Evolutionary conservation across 1,139 yeast genomes (phyloP).

Genomic region (Yamadazyma diddensiae): DNA sequence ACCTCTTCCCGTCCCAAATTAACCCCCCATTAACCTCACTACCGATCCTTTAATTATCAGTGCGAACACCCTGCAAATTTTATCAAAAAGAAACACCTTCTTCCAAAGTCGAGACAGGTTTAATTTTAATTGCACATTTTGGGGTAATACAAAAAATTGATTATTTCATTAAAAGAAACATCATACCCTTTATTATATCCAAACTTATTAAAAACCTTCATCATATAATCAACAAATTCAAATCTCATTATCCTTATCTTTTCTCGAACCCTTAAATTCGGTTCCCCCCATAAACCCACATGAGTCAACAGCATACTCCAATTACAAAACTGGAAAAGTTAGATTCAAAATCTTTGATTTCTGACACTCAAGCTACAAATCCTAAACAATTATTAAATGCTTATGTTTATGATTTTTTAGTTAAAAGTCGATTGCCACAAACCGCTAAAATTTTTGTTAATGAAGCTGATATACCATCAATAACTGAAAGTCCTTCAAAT

Average conservation of each 20-base stretch:
- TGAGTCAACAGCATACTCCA: constrained; percentile 40
- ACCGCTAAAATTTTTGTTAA: constrained; percentile 71
- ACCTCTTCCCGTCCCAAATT: no score
- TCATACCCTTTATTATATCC: no score
- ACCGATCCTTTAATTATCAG: no score
- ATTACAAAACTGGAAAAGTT: constrained; percentile 15
- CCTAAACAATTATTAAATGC: constrained; percentile 74
- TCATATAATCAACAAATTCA: no score
- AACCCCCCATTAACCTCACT: no score
- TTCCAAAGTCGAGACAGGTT: neutral
- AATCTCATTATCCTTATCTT: no score
- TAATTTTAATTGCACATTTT: no score
- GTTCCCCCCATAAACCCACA: constrained; percentile 11
- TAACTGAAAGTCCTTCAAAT: constrained; percentile 2
- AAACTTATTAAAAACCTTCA: no score
- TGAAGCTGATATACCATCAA: constrained; percentile 61
- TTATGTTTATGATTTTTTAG: constrained; percentile 80
- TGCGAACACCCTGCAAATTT: constrained; percentile 1
- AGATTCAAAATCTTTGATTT: constrained; percentile 20
- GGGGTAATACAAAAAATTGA: no score
- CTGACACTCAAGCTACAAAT: constrained; percentile 52
- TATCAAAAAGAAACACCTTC: constrained; percentile 1
- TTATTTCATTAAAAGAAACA: no score
- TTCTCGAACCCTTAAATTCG: no score
- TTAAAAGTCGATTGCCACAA: constrained; percentile 67